Evolutionary conservation across 371 early-diverging fungal species (phyloP).

Genomic region (Mortierella sp.): DNA sequence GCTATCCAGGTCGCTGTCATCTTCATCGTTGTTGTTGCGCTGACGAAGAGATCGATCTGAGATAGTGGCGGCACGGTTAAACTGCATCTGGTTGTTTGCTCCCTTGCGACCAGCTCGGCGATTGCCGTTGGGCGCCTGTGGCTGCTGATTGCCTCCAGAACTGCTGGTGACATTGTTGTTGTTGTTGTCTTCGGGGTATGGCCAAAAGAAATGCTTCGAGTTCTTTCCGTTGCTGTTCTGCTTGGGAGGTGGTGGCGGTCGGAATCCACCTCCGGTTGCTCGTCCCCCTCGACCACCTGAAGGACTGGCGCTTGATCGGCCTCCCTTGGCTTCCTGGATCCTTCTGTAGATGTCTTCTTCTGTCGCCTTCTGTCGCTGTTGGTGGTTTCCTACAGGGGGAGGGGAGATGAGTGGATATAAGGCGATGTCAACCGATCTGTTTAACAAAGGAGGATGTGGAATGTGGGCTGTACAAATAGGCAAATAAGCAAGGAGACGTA

Average conservation of each 20-base stretch:
- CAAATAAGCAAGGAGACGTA: constrained; percentile 8
- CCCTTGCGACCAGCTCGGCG: constrained; percentile 11
- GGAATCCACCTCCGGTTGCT: constrained; percentile 20
- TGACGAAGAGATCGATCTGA: constrained; percentile 26
- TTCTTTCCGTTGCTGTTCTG: constrained; percentile 53
- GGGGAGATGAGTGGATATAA: neutral
- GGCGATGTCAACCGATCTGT: neutral
- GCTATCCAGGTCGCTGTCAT: constrained; percentile 17
- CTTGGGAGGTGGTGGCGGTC: constrained; percentile 38
- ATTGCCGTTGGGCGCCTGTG: constrained; percentile 8
- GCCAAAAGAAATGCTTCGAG: constrained; percentile 54
- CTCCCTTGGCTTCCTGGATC: constrained; percentile 47
- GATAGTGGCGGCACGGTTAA: constrained; percentile 29
- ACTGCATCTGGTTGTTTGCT: constrained; percentile 24
- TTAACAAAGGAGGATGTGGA: neutral
- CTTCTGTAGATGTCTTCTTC: constrained; percentile 45
- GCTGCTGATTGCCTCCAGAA: constrained; percentile 7
- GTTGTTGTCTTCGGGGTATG: constrained; percentile 33
- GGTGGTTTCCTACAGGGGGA: constrained; percentile 23
- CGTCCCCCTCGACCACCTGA: constrained; percentile 20
- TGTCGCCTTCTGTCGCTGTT: constrained; percentile 27
- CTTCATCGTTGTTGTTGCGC: constrained; percentile 2
- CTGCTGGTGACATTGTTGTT: constrained; percentile 15
- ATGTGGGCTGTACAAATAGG: neutral
- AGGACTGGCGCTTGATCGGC: constrained; percentile 10